Evolutionary conservation across 805 yeast genomes (phyloP), one percentile per base, ranked within the genome.

Genomic region (Metschnikowia lochheadii): DNA sequence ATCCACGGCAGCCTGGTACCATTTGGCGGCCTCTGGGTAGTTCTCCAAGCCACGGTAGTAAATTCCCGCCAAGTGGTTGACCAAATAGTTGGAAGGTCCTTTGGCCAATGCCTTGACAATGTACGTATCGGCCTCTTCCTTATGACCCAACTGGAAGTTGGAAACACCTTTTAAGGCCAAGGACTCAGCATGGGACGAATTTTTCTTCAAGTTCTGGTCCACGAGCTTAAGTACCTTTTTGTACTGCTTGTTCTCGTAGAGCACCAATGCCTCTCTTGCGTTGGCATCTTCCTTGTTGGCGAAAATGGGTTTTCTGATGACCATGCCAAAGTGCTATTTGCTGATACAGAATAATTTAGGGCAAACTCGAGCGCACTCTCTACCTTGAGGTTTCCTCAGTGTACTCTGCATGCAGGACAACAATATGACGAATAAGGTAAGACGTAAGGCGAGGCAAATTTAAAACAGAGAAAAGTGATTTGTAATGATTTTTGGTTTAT

Each of bases 161-260:
- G 82, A 72, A 48, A 95, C 75, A 1, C 96, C 98, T 68, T 92
- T 92, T 61, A 94, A 75, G 3, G 96, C 89, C 49, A 87, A 70
- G 2, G 95, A 82, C 61, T 89, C 96, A 26, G 90, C 85, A 66
- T 88, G 90, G 46, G 73, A 75, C 14, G 89, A 77, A 61, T 83
- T 82, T 61, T 87, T 89, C 73, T 89, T 88, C 61, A 92, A 68
- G 58, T 87, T 79, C 34, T 79, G 72, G 46, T 94, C 97, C 40
- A 89, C 79, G 29, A 83, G 63, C 64, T 87, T 87, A 59, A 91
- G 68, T 1, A 96, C 82, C 61, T 92, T 90, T 64, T 88, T 88
- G 74, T 91, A 91, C 66, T 89, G 90, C 65, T 88, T 89, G 44
- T 77, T 65, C 63, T 94, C 98, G 62, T 89, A 94, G 31, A 87